phyloP scores from a whole-genome alignment of 495 filamentous ascomycete species.

The Xeromyces bisporus region DNA sequence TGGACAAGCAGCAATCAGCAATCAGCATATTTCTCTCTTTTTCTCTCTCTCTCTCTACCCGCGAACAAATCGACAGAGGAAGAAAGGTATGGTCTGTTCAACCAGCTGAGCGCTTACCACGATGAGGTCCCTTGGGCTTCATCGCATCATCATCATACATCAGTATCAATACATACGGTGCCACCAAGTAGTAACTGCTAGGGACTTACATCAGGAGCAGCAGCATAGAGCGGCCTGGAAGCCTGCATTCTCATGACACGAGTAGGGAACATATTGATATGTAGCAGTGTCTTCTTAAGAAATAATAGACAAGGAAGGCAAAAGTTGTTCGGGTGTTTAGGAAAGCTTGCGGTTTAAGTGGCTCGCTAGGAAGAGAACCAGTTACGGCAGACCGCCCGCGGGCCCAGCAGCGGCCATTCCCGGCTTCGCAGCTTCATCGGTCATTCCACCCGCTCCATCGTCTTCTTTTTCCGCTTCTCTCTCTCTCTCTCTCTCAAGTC shows the following conservation, averaged over 20 bases:
- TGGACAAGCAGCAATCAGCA: not conserved
- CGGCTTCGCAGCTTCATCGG: conserved; percentile 25
- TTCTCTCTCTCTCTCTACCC: too few species aligned
- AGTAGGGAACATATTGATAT: conserved; percentile 48
- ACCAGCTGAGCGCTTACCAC: conserved; percentile 40
- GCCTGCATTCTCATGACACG: conserved; percentile 38
- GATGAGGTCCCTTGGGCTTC: conserved; percentile 51
- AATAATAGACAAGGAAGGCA: conserved; percentile 3
- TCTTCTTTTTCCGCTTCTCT: conserved; percentile 12
- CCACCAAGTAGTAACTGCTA: too few species aligned
- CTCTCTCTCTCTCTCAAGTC: conserved; percentile 6
- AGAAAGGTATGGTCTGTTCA: too few species aligned
- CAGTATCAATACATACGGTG: not conserved
- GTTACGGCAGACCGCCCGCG: conserved; percentile 19
- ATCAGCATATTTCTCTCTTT: conserved; percentile 9
- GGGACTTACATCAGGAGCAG: too few species aligned
- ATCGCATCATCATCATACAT: not conserved
- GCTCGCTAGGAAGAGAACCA: conserved; percentile 26
- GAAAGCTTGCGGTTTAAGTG: conserved; percentile 25
- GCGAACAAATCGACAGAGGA: too few species aligned
- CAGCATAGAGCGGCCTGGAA: conserved; percentile 47
- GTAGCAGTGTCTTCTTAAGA: conserved; percentile 9
- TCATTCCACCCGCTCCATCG: conserved; percentile 7
- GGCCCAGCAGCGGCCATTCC: conserved; percentile 26
- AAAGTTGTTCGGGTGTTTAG: conserved; percentile 22